Base-by-base conservation (phyloP, 2,329 filamentous ascomycete species). In the Pseudogymnoascus sp. region DNA sequence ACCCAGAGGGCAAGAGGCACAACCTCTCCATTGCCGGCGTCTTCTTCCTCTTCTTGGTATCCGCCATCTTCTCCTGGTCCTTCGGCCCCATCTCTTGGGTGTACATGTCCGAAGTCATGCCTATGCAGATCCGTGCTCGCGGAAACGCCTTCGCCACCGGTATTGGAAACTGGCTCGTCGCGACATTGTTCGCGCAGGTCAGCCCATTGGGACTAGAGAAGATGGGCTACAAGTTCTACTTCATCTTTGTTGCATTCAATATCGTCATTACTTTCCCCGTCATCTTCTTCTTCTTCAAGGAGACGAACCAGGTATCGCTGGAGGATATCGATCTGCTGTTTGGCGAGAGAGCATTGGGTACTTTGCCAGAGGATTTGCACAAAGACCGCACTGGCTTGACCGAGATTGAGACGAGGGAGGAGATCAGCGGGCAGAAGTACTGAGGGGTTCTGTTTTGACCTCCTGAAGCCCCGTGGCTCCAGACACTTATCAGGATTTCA, bases 51-150 rank as follows among this genome's bases (percentile, higher is more conserved):
- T 89, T 88, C 71, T 79, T 79, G 59, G 83, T 86, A 61, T 82
- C 82, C 22, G 78, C 81, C 12, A 81, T 85, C 67, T 87, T 86
- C 67, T 84, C 82, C 4, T 69, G 84, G 46, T 84, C 82, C 0
- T 86, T 84, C 74, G 81, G 84, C 1, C 82, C 83, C 3, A 80
- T 83, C 70, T 80, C 78, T 0, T 88, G 85, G 84, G 78, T 88
- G 1, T 89, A 89, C 72, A 85, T 85, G 71, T 81, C 82, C 14
- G 87, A 89, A 72, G 83, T 89, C 65, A 84, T 86, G 73, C 85
- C 87, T 8, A 82, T 89, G 74, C 84, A 84, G 66, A 88, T 88
- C 62, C 83, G 87, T 33, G 82, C 82, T 5, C 78, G 80, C 22
- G 84, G 84, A 2, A 82, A 79, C 56, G 82, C 83, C 4, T 84